These are phyloP conservation scores for Penicillium sp. DNA, from an alignment of 2,329 filamentous ascomycete genomes.

Conservation along the genomic window DNA sequence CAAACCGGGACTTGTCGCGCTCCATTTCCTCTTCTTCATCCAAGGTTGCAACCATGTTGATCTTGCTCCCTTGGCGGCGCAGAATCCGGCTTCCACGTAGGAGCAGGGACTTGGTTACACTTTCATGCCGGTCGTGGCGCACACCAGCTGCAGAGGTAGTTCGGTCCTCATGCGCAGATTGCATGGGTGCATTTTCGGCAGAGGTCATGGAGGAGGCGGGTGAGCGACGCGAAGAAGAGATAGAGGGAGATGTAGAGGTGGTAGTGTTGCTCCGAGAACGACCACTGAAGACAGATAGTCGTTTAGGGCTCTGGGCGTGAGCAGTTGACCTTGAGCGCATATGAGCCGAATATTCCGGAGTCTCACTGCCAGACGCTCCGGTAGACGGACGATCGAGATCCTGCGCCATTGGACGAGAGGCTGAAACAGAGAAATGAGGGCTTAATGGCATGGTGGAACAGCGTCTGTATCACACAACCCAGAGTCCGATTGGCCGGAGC, in stretches of 20 bases:
- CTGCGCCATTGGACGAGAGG: conserved; percentile 21
- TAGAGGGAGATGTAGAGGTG: conserved; percentile 60
- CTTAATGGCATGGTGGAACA: conserved; percentile 20
- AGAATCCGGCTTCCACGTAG: conserved; percentile 53
- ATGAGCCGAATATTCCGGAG: conserved; percentile 40
- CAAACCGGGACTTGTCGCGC: conserved; percentile 37
- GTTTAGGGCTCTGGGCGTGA: conserved; percentile 43
- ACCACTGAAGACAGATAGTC: conserved; percentile 45
- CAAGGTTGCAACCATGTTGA: conserved; percentile 47
- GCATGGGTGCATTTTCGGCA: conserved; percentile 35
- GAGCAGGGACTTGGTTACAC: conserved; percentile 46
- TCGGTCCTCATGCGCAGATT: conserved; percentile 40
- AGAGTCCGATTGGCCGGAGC: conserved; percentile 1
- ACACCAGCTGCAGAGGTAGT: conserved; percentile 32
- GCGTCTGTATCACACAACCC: conserved; percentile 8
- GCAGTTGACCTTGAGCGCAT: conserved; percentile 42
- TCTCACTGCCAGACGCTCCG: conserved; percentile 37
- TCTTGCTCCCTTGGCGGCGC: conserved; percentile 53
- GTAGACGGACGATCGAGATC: conserved; percentile 37
- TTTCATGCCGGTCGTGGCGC: conserved; percentile 41
- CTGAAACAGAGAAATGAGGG: conserved; percentile 21
- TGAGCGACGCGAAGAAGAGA: conserved; percentile 51
- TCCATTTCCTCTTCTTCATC: conserved; percentile 47
- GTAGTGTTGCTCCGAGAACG: conserved; percentile 52
- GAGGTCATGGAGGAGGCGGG: conserved; percentile 51